phyloP scores from a whole-genome alignment of 2,329 filamentous ascomycete genomes.

The Mycocentrospora acerina region DNA sequence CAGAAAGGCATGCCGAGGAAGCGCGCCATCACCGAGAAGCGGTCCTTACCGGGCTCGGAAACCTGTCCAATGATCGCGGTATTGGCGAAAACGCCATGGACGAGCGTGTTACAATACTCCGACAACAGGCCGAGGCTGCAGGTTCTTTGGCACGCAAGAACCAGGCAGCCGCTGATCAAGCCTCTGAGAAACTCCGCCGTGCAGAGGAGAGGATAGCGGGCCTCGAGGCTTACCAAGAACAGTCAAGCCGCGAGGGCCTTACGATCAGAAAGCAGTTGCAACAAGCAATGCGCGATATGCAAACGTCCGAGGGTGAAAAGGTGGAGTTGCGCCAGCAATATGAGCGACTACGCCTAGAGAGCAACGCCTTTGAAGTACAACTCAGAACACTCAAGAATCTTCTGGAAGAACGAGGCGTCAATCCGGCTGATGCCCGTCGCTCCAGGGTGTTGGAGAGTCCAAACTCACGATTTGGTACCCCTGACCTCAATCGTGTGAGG shows the following conservation, averaged over 20 bases:
- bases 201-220: slow-evolving; percentile 97
- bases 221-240: slow-evolving; percentile 94
- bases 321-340: slow-evolving; percentile 80
- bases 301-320: slow-evolving; percentile 77
- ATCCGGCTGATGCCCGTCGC: slow-evolving; percentile 69
- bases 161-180: slow-evolving; percentile 81
- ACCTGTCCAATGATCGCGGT: slow-evolving; percentile 61
- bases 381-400: slow-evolving; percentile 93
- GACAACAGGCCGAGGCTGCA: slow-evolving; percentile 76
- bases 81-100: slow-evolving; percentile 51
- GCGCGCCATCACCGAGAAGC: slow-evolving; percentile 81
- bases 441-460: slow-evolving; percentile 73
- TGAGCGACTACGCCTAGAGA: slow-evolving; percentile 84
- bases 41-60: slow-evolving; percentile 79
- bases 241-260: slow-evolving; percentile 90
- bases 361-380: slow-evolving; percentile 90
- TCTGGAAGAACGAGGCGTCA: slow-evolving; percentile 84
- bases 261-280: slow-evolving; percentile 89
- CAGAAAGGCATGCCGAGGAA: slow-evolving; percentile 83
- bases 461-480: slow-evolving; percentile 71
- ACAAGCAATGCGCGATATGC: slow-evolving; percentile 76
- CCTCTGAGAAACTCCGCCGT: slow-evolving; percentile 83
- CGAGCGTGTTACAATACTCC: slow-evolving; percentile 71
- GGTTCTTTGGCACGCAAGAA: slow-evolving; percentile 83
- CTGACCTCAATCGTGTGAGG: slow-evolving; percentile 74